These are phyloP conservation scores for Neurospora sp. DNA, from an alignment of 495 filamentous ascomycete genomes.

Conservation along the genomic window DNA sequence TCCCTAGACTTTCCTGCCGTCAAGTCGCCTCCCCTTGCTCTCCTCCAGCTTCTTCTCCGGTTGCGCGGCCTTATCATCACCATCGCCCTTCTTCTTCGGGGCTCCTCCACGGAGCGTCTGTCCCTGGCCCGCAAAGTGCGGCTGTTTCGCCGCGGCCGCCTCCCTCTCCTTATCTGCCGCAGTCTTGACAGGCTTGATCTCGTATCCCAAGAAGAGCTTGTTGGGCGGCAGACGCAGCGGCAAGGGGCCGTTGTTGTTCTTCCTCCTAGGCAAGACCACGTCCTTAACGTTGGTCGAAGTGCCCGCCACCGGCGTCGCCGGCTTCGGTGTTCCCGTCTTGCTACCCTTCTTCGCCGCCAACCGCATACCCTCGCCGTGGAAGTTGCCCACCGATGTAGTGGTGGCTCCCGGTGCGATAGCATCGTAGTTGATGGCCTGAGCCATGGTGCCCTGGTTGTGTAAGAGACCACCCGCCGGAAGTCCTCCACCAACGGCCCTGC, in stretches of 20 bases:
- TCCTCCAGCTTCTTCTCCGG: slow-evolving; percentile 26
- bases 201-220: slow-evolving; percentile 93
- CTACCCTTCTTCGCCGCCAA: slow-evolving; percentile 70
- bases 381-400: slow-evolving; percentile 61
- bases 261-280: slow-evolving; percentile 27
- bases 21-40: slow-evolving; percentile 23
- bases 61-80: slow-evolving; percentile 24
- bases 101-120: slow-evolving; percentile 68
- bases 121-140: slow-evolving; percentile 77
- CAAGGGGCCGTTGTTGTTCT: slow-evolving; percentile 74
- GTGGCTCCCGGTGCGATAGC: slow-evolving; percentile 77
- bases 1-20: slow-evolving; percentile 23
- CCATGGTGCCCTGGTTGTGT: slow-evolving; percentile 85
- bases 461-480: slow-evolving; percentile 60
- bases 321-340: slow-evolving; percentile 69
- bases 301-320: slow-evolving; percentile 70
- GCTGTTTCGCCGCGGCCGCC: slow-evolving; percentile 52
- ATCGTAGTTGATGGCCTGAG: slow-evolving; percentile 90
- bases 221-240: slow-evolving; percentile 78
- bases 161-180: slow-evolving; percentile 60
- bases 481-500: slow-evolving; percentile 24
- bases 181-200: slow-evolving; percentile 77
- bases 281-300: slow-evolving; percentile 48
- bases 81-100: slow-evolving; percentile 40
- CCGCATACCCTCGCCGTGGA: slow-evolving; percentile 65